Percentiles rank a stretch among this genome's conserved stretches.
phyloP scores from a whole-genome alignment of 306 rosid species.

The Betula pendula region DNA sequence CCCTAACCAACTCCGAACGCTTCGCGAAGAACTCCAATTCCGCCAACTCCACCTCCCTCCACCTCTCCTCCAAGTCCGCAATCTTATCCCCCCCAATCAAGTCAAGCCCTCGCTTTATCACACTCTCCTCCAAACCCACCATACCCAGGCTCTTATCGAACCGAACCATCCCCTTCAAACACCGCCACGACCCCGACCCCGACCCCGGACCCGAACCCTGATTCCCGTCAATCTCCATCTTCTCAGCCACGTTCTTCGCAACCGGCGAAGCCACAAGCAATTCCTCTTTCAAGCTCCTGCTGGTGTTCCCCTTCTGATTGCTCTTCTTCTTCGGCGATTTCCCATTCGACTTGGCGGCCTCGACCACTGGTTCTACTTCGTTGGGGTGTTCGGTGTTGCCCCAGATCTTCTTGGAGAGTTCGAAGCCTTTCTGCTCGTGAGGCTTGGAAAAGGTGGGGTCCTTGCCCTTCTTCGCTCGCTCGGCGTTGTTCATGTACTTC shows the following conservation, averaged over 20 bases:
- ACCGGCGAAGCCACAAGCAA: constrained; percentile 1
- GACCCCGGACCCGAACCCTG: neutral
- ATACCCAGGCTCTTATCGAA: constrained; percentile 25
- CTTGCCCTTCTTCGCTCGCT: constrained; percentile 35
- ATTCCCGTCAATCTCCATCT: constrained; percentile 14
- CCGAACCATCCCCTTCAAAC: constrained; percentile 30
- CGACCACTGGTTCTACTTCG: constrained; percentile 16
- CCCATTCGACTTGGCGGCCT: constrained; percentile 27
- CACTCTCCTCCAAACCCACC: constrained; percentile 30
- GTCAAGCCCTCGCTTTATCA: constrained; percentile 39
- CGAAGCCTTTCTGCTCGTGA: constrained; percentile 43
- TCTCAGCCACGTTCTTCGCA: constrained; percentile 20
- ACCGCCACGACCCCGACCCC: neutral
- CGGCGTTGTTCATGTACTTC: constrained; percentile 38
- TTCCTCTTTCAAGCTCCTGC: constrained; percentile 13
- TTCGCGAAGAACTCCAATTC: constrained; percentile 49
- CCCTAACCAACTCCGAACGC: constrained; percentile 34
- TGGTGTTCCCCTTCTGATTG: constrained; percentile 30
- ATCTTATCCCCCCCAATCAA: constrained; percentile 38
- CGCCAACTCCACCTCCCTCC: constrained; percentile 46
- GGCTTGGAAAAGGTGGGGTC: constrained; percentile 29
- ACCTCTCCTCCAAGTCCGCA: constrained; percentile 49
- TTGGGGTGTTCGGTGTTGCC: constrained; percentile 16
- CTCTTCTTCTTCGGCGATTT: constrained; percentile 17
- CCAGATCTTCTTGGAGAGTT: constrained; percentile 65